phyloP scores from a whole-genome alignment of 208 protist species.

The Crithidia thermophila region DNA sequence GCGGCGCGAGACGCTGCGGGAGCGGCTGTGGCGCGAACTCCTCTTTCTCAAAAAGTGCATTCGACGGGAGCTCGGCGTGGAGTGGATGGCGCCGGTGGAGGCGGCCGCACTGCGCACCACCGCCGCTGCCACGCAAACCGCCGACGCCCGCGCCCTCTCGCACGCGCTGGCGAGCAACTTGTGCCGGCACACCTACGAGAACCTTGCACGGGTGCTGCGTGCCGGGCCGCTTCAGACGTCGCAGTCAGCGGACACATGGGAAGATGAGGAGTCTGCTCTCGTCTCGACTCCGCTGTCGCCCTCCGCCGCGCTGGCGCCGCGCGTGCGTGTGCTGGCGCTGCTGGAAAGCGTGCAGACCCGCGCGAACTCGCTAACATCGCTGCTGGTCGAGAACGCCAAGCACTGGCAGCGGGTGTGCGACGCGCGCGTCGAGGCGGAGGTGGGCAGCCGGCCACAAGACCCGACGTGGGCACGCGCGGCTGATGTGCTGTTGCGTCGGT shows the following conservation, averaged over 20 bases:
- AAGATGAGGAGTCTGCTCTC: neutral
- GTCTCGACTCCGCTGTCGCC: neutral
- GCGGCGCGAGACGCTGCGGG: conserved; percentile 25
- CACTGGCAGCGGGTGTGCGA: conserved; percentile 55
- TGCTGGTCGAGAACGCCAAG: conserved; percentile 52
- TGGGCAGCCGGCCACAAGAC: neutral
- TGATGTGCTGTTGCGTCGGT: conserved; percentile 14
- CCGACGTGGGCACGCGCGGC: conserved; percentile 19
- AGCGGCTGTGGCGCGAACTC: conserved; percentile 40
- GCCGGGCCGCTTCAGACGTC: neutral
- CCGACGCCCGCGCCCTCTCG: neutral
- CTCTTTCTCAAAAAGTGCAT: conserved; percentile 50
- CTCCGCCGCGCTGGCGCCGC: conserved; percentile 8
- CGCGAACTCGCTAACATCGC: conserved; percentile 38
- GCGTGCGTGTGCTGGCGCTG: conserved; percentile 23
- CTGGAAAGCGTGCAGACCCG: conserved; percentile 36
- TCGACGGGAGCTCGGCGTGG: conserved; percentile 18
- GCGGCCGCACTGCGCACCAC: neutral
- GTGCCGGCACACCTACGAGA: conserved; percentile 16
- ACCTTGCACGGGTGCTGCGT: conserved; percentile 13
- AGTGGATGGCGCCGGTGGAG: conserved; percentile 28
- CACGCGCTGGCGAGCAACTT: conserved; percentile 11
- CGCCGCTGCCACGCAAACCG: neutral
- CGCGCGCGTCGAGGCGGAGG: conserved; percentile 14
- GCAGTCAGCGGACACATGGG: no score